Percentiles rank a stretch among this genome's conserved stretches.
phyloP scores from a whole-genome alignment of 2,329 filamentous ascomycete species.

The Pseudocercospora eumusae region DNA sequence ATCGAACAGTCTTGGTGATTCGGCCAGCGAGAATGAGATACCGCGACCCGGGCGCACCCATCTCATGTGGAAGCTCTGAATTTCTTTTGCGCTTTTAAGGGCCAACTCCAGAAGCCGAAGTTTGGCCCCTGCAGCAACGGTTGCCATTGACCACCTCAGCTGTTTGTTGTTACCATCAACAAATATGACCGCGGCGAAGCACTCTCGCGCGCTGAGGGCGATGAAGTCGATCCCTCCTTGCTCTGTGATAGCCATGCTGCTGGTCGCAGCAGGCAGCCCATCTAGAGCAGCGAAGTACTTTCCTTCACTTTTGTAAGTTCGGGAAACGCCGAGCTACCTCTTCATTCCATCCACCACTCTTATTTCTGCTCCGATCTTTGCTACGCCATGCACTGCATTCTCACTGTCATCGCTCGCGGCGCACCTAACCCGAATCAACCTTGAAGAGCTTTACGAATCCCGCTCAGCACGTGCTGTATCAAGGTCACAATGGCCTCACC shows the following conservation, averaged over 20 bases:
- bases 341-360: neutral
- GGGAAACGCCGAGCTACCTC: neutral
- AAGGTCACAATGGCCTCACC: neutral
- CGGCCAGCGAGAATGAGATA: neutral
- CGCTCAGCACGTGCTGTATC: neutral
- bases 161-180: neutral
- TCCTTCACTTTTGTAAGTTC: neutral
- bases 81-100: neutral
- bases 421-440: neutral
- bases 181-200: neutral
- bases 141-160: neutral
- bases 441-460: no score
- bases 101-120: neutral
- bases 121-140: neutral
- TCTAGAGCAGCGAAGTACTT: neutral
- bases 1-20: neutral
- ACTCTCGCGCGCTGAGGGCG: neutral
- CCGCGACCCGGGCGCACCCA: neutral
- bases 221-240: neutral
- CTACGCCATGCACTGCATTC: neutral
- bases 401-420: neutral
- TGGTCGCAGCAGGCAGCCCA: neutral
- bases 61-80: neutral
- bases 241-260: neutral
- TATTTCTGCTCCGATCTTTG: neutral